phyloP scores from a whole-genome alignment of 2,329 filamentous ascomycete species.

The Sarocladium brachiariae region DNA sequence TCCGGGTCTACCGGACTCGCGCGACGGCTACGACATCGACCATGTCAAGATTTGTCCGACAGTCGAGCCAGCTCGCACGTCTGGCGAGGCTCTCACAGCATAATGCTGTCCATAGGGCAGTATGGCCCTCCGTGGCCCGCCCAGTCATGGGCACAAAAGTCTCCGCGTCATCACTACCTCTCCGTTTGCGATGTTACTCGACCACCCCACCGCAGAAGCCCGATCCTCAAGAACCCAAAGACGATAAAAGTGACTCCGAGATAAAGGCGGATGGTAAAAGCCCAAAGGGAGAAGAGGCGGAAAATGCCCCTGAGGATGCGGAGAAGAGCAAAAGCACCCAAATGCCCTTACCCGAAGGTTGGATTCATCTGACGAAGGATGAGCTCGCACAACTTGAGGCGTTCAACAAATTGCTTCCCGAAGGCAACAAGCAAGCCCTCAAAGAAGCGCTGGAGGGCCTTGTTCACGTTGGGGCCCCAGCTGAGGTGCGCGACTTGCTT shows the following conservation, averaged over 20 bases:
- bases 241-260: conserved; percentile 12
- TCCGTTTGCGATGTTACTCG: conserved; percentile 30
- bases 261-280: conserved; percentile 23
- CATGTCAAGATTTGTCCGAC: conserved; percentile 63
- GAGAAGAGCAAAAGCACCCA: conserved; percentile 10
- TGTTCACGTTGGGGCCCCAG: conserved; percentile 61
- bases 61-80: conserved; percentile 59
- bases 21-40: conserved; percentile 24
- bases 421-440: conserved; percentile 52
- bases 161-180: conserved; percentile 28
- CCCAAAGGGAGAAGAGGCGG: background rate
- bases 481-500: conserved; percentile 55
- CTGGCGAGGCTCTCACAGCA: conserved; percentile 51
- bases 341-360: conserved; percentile 36
- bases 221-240: conserved; percentile 16
- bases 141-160: conserved; percentile 42
- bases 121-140: conserved; percentile 27
- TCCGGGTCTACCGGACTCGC: conserved; percentile 26
- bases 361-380: conserved; percentile 38
- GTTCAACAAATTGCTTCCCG: conserved; percentile 56
- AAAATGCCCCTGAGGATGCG: conserved; percentile 2
- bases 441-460: conserved; percentile 55
- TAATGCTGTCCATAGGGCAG: conserved; percentile 40
- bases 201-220: conserved; percentile 26
- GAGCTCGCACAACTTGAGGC: conserved; percentile 48